Percentiles rank a stretch among this genome's conserved stretches.
Evolutionary conservation across 1,139 yeast species (phyloP).

Genomic region (Nakaseomyces glabratus): DNA sequence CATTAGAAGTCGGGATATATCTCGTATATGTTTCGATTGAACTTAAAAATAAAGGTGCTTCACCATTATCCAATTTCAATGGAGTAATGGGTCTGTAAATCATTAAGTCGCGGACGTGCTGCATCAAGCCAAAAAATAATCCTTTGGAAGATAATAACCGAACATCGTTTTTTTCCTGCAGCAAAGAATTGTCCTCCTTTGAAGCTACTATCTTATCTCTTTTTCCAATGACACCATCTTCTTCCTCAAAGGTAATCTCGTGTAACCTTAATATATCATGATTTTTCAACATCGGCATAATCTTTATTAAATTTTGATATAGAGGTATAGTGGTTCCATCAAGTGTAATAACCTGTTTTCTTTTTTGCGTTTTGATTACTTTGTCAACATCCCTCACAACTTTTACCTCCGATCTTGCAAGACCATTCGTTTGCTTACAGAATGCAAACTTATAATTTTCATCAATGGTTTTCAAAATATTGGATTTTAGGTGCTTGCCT

Average conservation of each 20-base stretch:
- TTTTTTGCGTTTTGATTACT: background rate
- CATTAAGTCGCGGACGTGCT: constrained; percentile 35
- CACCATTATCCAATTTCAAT: constrained; percentile 11
- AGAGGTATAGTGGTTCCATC: constrained; percentile 5
- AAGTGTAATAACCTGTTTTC: constrained; percentile 8
- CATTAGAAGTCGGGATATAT: constrained; percentile 21
- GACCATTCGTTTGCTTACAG: constrained; percentile 22
- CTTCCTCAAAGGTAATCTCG: constrained; percentile 8
- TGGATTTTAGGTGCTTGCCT: constrained; percentile 29
- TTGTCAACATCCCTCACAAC: background rate
- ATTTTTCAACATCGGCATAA: constrained; percentile 11
- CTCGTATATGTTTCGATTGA: constrained; percentile 17
- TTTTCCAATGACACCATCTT: constrained; percentile 5
- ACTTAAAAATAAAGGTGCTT: constrained; percentile 23
- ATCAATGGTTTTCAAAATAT: constrained; percentile 31
- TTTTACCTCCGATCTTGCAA: background rate
- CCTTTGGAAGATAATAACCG: constrained; percentile 20
- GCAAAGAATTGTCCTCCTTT: background rate
- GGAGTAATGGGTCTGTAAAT: constrained; percentile 38
- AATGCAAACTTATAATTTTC: constrained; percentile 25
- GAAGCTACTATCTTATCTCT: background rate
- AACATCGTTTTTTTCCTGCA: background rate
- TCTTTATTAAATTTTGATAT: constrained; percentile 12
- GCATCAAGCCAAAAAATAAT: constrained; percentile 34
- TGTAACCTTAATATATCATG: constrained; percentile 10